Evolutionary conservation across 2,329 filamentous ascomycete species (phyloP).

Genomic region (Aureobasidium sp.): DNA sequence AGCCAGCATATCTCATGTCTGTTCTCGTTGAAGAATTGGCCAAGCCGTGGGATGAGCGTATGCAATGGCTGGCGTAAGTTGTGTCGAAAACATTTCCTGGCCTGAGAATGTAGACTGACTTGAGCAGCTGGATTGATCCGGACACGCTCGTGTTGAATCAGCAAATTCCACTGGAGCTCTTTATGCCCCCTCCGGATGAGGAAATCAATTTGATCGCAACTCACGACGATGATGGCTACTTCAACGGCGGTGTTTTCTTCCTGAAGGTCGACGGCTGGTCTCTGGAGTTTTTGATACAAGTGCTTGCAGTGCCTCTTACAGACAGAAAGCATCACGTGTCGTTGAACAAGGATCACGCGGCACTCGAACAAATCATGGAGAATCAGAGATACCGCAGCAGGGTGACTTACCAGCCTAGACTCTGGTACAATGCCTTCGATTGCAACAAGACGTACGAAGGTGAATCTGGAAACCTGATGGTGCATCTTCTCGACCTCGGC

Average conservation of each 20-base stretch:
- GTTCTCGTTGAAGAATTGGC: slow-evolving; percentile 22
- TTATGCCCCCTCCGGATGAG: slow-evolving; percentile 23
- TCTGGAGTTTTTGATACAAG: slow-evolving; percentile 17
- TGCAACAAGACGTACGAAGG: slow-evolving; percentile 25
- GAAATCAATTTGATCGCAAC: slow-evolving; percentile 19
- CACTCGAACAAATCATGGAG: slow-evolving; percentile 13
- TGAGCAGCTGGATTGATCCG: slow-evolving; percentile 20
- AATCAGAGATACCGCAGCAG: slow-evolving; percentile 4
- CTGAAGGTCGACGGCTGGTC: slow-evolving; percentile 22
- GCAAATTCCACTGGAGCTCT: slow-evolving; percentile 22
- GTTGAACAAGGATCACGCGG: slow-evolving; percentile 13
- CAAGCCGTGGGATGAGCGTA: slow-evolving; percentile 18
- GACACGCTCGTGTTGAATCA: slow-evolving; percentile 23
- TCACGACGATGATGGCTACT: slow-evolving; percentile 18
- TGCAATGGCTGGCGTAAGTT: slow-evolving; percentile 25
- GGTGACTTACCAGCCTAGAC: slow-evolving; percentile 15
- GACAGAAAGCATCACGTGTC: slow-evolving; percentile 17
- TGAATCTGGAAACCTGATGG: slow-evolving; percentile 22
- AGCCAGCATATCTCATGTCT: slow-evolving; percentile 20
- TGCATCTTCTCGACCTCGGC: slow-evolving; percentile 18
- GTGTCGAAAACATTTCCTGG: neutral
- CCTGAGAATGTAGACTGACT: slow-evolving; percentile 1
- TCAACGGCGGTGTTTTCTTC: slow-evolving; percentile 25
- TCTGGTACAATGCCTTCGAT: slow-evolving; percentile 21
- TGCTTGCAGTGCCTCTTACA: slow-evolving; percentile 16